phyloP scores from a whole-genome alignment of 148 eudicot genomes.

The Camellia japonica region DNA sequence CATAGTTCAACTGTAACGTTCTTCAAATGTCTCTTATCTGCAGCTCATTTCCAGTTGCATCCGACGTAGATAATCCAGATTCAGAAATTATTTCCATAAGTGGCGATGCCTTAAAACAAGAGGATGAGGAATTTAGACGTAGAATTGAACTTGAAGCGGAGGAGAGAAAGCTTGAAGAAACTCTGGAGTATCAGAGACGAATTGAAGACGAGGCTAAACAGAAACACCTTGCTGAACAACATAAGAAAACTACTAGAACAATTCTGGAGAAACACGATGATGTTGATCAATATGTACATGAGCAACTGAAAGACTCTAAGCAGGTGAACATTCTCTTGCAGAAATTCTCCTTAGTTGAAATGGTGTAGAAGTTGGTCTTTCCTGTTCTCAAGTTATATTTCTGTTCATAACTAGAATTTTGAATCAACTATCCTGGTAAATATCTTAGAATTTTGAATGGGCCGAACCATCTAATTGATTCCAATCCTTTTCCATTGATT shows the following conservation, averaged over 20 bases:
- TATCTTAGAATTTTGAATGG: no score
- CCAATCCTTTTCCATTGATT: no score
- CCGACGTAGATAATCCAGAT: conserved; percentile 43
- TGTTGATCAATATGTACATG: conserved; percentile 22
- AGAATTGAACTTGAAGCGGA: conserved; percentile 88
- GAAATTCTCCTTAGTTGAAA: neutral
- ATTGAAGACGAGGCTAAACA: conserved; percentile 91
- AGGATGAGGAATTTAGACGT: conserved; percentile 56
- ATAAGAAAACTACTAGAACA: conserved; percentile 33
- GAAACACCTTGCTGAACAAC: conserved; percentile 81
- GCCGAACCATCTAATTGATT: no score
- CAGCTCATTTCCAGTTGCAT: conserved; percentile 46
- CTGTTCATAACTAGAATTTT: conserved; percentile 5
- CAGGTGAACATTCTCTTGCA: conserved; percentile 34
- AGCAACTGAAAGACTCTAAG: conserved; percentile 23
- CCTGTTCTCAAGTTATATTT: neutral
- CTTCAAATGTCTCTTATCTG: conserved; percentile 25
- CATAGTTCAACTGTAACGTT: conserved; percentile 17
- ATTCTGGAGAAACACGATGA: conserved; percentile 26
- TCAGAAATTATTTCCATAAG: conserved; percentile 34
- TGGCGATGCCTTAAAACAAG: conserved; percentile 39
- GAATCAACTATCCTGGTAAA: neutral
- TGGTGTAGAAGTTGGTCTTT: neutral
- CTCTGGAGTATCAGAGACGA: conserved; percentile 79
- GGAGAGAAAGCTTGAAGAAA: conserved; percentile 95